A percentile compares a stretch with the other conserved stretches of the same genome.
phyloP scores from a whole-genome alignment of 805 yeast genomes.

The Candida awuae region DNA sequence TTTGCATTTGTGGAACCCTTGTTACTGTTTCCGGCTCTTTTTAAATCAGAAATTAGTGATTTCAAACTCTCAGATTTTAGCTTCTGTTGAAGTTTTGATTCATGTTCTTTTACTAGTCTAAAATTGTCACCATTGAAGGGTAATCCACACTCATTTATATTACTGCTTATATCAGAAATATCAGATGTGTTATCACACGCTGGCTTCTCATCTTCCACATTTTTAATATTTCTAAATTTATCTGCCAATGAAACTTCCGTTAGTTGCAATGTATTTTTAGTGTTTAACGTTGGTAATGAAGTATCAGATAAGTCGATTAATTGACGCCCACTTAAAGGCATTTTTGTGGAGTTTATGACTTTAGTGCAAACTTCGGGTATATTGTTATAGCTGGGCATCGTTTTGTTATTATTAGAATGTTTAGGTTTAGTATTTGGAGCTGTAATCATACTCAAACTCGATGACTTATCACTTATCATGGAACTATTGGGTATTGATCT shows the following conservation, averaged over 20 bases:
- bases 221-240: background rate
- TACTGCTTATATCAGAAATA: constrained; percentile 5
- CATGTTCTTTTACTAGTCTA: background rate
- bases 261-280: too few species aligned
- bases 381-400: background rate
- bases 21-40: background rate
- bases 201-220: background rate
- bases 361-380: too few species aligned
- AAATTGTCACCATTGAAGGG: background rate
- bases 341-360: too few species aligned
- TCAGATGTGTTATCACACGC: background rate
- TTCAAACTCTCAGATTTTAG: background rate
- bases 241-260: too few species aligned
- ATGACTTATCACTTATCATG: constrained; percentile 2
- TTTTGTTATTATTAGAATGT: too few species aligned
- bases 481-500: background rate
- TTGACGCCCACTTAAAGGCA: too few species aligned
- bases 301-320: too few species aligned
- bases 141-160: background rate
- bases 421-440: background rate
- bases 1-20: background rate
- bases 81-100: background rate
- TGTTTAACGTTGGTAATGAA: too few species aligned
- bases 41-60: constrained; percentile 4
- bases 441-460: constrained; percentile 1